Evolutionary conservation across 106 monocot species (phyloP).

Genomic region (Dendrobium huoshanense): DNA sequence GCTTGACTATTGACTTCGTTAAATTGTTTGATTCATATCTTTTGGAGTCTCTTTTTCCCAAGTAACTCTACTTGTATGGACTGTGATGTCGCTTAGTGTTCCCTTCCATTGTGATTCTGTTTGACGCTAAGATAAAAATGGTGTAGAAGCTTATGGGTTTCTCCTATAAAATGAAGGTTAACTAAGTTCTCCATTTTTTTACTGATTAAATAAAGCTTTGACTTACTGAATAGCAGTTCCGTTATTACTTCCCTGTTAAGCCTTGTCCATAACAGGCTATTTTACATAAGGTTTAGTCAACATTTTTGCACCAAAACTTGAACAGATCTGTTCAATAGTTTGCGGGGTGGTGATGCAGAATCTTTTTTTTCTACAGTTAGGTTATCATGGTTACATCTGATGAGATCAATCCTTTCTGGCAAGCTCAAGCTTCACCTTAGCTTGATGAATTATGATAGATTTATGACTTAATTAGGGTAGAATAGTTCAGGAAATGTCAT

Average conservation of each 20-base stretch:
- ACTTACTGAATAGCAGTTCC: background rate
- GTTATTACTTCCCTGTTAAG: background rate
- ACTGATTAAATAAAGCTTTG: background rate
- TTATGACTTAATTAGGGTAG: too few relatives aligned
- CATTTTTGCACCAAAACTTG: background rate
- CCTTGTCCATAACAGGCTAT: background rate
- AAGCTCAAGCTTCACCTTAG: too few relatives aligned
- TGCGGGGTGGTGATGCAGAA: background rate
- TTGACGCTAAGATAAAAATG: background rate
- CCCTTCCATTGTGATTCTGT: too few relatives aligned
- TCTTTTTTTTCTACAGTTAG: background rate
- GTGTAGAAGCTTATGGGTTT: background rate
- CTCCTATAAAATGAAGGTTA: background rate
- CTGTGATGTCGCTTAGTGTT: too few relatives aligned
- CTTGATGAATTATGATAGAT: too few relatives aligned
- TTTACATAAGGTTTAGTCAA: background rate
- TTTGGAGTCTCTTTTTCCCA: too few relatives aligned
- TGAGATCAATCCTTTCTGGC: background rate
- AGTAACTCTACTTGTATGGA: too few relatives aligned
- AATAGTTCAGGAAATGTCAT: too few relatives aligned
- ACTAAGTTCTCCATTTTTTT: background rate
- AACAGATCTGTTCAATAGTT: background rate
- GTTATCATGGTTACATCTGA: background rate
- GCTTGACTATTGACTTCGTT: too few relatives aligned
- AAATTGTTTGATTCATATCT: too few relatives aligned